These are phyloP conservation scores for Neostapfia colusana DNA, from an alignment of 176 grass and related monocot species.

Conservation along the genomic window DNA sequence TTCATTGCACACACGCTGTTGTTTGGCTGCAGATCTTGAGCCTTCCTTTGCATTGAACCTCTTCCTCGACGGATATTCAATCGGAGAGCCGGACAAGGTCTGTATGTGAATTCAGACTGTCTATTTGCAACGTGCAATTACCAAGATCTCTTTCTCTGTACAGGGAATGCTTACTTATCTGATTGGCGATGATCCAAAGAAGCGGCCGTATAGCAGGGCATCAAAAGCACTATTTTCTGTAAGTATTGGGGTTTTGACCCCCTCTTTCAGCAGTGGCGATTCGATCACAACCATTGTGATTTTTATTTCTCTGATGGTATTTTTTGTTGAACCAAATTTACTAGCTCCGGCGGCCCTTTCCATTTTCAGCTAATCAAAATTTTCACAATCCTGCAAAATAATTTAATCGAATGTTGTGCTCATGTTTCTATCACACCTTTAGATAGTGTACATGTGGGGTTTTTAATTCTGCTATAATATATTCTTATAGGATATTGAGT, in stretches of 20 bases:
- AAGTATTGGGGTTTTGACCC: background rate
- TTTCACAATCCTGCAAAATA: background rate
- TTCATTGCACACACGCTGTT: background rate
- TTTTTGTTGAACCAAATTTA: background rate
- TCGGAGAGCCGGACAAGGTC: slow-evolving; percentile 48
- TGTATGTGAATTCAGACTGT: background rate
- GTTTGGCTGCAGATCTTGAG: slow-evolving; percentile 35
- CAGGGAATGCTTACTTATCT: slow-evolving; percentile 52
- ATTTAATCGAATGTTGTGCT: background rate
- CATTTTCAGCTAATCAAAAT: background rate
- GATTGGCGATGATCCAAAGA: slow-evolving; percentile 43
- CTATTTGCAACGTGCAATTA: background rate
- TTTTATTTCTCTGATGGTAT: slow-evolving; percentile 2
- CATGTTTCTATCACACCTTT: background rate
- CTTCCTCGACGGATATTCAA: slow-evolving; percentile 47
- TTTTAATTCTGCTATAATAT: background rate
- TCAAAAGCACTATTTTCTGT: slow-evolving; percentile 49
- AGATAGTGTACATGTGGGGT: background rate
- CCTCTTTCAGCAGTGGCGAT: background rate
- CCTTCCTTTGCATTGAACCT: slow-evolving; percentile 61
- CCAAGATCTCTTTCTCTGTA: background rate
- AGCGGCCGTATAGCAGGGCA: slow-evolving; percentile 47
- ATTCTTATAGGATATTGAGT: slow-evolving; percentile 56
- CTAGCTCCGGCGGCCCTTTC: background rate
- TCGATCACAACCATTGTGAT: background rate